These are phyloP conservation scores for Bassia scoparia DNA, from an alignment of 148 eudicot genomes.

Conservation along the genomic window DNA sequence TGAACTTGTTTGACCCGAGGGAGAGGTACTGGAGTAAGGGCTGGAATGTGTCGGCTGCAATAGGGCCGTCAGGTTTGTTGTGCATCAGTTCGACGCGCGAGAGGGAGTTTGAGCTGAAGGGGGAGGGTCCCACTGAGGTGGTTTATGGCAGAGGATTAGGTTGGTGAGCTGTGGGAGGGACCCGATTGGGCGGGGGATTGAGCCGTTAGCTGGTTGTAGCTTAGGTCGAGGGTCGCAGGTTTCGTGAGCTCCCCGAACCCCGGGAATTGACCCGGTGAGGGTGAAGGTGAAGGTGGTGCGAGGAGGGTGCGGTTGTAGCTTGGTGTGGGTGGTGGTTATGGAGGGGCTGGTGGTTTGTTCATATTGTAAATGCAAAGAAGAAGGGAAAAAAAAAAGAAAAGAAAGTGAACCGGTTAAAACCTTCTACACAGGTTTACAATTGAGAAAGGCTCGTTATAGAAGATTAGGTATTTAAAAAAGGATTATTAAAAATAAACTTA, in stretches of 20 bases:
- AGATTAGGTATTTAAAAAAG: too few relatives aligned
- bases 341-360: too few relatives aligned
- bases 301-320: too few relatives aligned
- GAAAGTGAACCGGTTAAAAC: too few relatives aligned
- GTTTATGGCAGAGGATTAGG: constrained; percentile 57
- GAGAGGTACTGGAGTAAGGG: constrained; percentile 62
- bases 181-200: constrained; percentile 52
- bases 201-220: constrained; percentile 75
- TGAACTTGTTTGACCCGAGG: constrained; percentile 53
- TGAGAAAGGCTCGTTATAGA: too few relatives aligned
- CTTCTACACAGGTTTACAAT: too few relatives aligned
- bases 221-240: constrained; percentile 62
- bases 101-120: constrained; percentile 38
- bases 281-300: constrained; percentile 51
- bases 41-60: constrained; percentile 47
- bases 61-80: constrained; percentile 60
- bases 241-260: constrained; percentile 38
- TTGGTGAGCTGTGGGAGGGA: constrained; percentile 47
- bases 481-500: too few relatives aligned
- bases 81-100: constrained; percentile 75
- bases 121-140: constrained; percentile 61
- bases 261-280: constrained; percentile 63
- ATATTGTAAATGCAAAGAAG: too few relatives aligned
- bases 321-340: too few relatives aligned
- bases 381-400: too few relatives aligned